phyloP scores from a whole-genome alignment of 139 green algal genomes.

The Nannochloris sp. region DNA sequence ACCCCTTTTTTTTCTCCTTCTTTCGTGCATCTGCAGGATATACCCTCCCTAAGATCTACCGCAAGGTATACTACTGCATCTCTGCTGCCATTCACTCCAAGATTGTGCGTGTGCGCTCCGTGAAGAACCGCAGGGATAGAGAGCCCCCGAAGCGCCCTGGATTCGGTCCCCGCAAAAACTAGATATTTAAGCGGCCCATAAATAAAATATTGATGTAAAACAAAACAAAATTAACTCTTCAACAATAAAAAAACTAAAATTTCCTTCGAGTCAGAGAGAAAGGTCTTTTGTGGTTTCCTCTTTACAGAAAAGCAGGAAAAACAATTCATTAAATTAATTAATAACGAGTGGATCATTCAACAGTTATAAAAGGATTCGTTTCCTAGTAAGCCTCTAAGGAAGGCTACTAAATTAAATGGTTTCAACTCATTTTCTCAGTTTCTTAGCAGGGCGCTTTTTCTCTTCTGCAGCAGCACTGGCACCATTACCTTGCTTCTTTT shows the following conservation, averaged over 20 bases:
- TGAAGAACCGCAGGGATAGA: slow-evolving; percentile 79
- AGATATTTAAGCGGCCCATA: too few relatives aligned
- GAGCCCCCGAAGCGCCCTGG: slow-evolving; percentile 74
- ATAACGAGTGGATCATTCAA: too few relatives aligned
- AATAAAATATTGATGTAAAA: slow-evolving; percentile 8
- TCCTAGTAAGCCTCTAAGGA: too few relatives aligned
- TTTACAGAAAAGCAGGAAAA: not conserved
- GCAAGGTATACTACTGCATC: slow-evolving; percentile 99
- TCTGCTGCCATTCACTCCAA: slow-evolving; percentile 98
- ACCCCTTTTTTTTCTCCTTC: not conserved
- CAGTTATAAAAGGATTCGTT: too few relatives aligned
- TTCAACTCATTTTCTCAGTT: not conserved
- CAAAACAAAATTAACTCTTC: not conserved
- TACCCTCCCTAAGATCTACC: slow-evolving; percentile 98
- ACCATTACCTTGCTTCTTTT: not conserved
- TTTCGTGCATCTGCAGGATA: slow-evolving; percentile 66
- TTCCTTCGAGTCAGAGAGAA: not conserved
- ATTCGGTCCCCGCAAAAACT: not conserved
- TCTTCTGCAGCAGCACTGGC: not conserved
- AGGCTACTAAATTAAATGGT: too few relatives aligned
- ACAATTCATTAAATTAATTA: not conserved
- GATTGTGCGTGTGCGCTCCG: slow-evolving; percentile 92
- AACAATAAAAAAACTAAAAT: not conserved
- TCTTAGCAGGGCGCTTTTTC: not conserved
- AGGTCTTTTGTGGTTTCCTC: not conserved